Evolutionary conservation across 1,284 basidiomycete genomes (phyloP), one percentile per base, ranked within the genome.

Genomic region (Heliocybe sulcata): DNA sequence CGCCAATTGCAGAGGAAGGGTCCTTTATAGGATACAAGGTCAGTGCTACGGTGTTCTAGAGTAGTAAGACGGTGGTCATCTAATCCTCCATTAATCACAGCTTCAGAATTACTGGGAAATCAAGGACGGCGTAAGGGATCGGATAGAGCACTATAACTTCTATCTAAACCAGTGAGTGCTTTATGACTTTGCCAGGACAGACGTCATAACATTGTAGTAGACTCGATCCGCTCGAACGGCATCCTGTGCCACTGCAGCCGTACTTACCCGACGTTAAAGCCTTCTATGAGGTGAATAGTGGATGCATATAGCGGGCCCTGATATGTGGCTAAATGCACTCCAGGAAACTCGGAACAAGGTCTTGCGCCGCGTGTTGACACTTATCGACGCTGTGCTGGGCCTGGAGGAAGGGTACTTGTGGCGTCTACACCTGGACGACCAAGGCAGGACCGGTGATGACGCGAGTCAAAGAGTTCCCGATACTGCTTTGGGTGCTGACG

Each of bases 11-110:
- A 19, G 69, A 72, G 55, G 60, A 68, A 52, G 72, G 72, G 12
- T 67, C 67, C 2, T 73, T 71, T 57, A 71, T 69, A 42, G 72
- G 72, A 16, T 74, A 74, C 60, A 73, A 74, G 59, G 64, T 63
- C 25, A 16, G 57, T 56, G 33, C 38, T 8, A 53, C 52, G 27
- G 29, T 31, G 29, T 6, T 31, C 29, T 12, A 31, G 12, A 6
- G 29, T 57, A 31, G 4, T 12, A n/a, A 51, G 55, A 51, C 48
- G 9, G 2, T 33, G 48, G 29, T 45, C 26, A 16, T 20, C 42
- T 19, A 25, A 26, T 26, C 2, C 19, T 22, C n/a, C 10, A 23
- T 31, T 19, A 12, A 51, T n/a, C 26, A 42, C 6, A 72, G 74
- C 64, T 64, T 42, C 59, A 67, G 65, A 60, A 68, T 69, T 59